These are phyloP conservation scores for Solanum medicagineum DNA, from an alignment of 257 asterid genomes.

Conservation along the genomic window DNA sequence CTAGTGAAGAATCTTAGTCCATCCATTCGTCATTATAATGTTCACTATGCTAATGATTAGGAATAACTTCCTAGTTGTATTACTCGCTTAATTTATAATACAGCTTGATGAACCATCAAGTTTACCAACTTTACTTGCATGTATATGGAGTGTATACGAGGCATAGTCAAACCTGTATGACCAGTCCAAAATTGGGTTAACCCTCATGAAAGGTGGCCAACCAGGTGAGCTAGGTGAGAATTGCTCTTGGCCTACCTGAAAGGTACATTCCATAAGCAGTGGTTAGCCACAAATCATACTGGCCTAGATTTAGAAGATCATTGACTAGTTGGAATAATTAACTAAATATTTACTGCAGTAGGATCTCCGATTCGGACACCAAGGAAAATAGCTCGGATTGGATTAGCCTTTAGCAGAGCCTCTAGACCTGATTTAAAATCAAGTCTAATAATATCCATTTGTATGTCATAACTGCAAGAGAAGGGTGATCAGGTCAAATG, in stretches of 20 bases:
- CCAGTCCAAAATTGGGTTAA: constrained; percentile 97
- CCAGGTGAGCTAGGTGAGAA: constrained; percentile 96
- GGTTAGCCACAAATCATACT: neutral
- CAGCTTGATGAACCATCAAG: neutral
- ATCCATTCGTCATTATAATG: neutral
- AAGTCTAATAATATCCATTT: constrained; percentile 71
- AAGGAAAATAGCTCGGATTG: constrained; percentile 79
- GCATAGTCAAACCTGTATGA: constrained; percentile 55
- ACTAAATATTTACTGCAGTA: constrained; percentile 56
- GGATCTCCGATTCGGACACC: constrained; percentile 97
- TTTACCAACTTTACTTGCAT: neutral
- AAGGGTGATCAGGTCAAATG: constrained; percentile 2
- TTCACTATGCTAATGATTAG: neutral
- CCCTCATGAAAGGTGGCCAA: constrained; percentile 97
- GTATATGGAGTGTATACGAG: neutral
- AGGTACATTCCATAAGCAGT: neutral
- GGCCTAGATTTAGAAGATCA: neutral
- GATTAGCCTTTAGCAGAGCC: constrained; percentile 61
- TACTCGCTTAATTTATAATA: neutral
- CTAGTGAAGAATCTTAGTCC: neutral
- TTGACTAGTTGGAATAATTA: neutral
- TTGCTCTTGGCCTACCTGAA: constrained; percentile 89
- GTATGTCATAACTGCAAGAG: constrained; percentile 55
- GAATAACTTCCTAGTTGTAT: neutral
- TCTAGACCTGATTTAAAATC: constrained; percentile 91